Evolutionary conservation across 2,329 filamentous ascomycete species (phyloP).

Genomic region (Arthrinium phaeospermum): DNA sequence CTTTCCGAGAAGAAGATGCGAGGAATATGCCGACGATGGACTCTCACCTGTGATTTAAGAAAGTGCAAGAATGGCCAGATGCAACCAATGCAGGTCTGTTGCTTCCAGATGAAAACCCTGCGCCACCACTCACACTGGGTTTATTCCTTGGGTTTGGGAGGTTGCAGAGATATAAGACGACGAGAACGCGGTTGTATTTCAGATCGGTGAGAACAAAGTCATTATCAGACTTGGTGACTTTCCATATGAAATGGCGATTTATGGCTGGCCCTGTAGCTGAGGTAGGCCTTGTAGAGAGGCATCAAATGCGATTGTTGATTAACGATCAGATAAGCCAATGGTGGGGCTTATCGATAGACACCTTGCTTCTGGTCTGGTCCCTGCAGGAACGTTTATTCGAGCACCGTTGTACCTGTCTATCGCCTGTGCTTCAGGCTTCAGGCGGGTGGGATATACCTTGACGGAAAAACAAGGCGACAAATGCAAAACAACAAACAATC

Average conservation of each 20-base stretch:
- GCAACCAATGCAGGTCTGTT: background rate
- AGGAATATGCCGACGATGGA: background rate
- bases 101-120: constrained; percentile 11
- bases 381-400: constrained; percentile 12
- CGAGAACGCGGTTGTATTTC: background rate
- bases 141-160: background rate
- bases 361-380: constrained; percentile 5
- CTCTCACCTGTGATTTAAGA: background rate
- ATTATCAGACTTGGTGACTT: background rate
- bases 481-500: background rate
- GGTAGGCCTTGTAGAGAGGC: constrained; percentile 1
- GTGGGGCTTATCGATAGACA: constrained; percentile 14
- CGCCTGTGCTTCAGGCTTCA: background rate
- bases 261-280: background rate
- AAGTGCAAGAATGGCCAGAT: constrained; percentile 8
- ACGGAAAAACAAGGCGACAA: background rate
- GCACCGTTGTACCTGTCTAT: background rate
- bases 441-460: background rate
- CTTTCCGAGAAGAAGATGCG: constrained; percentile 15
- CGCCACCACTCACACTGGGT: background rate
- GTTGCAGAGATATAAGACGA: background rate
- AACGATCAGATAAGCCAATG: constrained; percentile 13
- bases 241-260: background rate
- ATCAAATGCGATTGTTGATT: constrained; percentile 7
- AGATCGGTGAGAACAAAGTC: constrained; percentile 3